Evolutionary conservation across 2,329 filamentous ascomycete species (phyloP), one percentile per base, ranked within the genome.

Genomic region (Tricladium varicosporioides): DNA sequence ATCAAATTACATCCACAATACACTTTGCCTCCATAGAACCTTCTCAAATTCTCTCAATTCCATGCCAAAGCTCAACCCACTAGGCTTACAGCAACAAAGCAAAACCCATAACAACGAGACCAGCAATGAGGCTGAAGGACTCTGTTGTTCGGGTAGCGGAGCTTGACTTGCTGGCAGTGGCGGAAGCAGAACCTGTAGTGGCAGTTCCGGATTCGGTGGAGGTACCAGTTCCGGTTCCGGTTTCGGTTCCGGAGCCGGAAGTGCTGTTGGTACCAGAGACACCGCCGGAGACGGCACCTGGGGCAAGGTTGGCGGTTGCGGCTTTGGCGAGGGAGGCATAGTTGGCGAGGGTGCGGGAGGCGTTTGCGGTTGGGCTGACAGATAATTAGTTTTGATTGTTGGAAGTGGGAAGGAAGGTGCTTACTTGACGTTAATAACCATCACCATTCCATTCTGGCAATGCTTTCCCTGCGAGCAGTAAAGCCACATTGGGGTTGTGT

Each of bases 401-500:
- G 18, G 16, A 16, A 49, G 47, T 31, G 19, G 9, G 36, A 48
- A n/a, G 11, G 31, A 48, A 44, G 22, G 50, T 22, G 68, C 74
- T 61, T 85, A 83, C 61, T 86, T 77, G 58, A 80, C 75, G 33
- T 79, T 73, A 44, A 87, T 80, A 15, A 70, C 69, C 66, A 70
- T 66, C 14, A 60, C 60, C 70, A 72, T 72, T 3, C 69, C 70
- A 5, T 52, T 59, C 57, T 91, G 82, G 73, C 89, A 94, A 75
- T 94, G 90, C 68, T 79, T 82, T 47, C 71, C 84, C 72, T 91
- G 86, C 31, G 84, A 85, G 75, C 89, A 93, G 79, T 88, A 93
- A 63, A 89, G 75, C 89, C 90, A 94, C 63, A 92, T 78, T 31
- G 90, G 89, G 54, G 80, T 86, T 46, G 80, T 82, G 72, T 84